Conservation (phyloP, 495 filamentous ascomycete genomes). For the Penicillium desertorum region DNA sequence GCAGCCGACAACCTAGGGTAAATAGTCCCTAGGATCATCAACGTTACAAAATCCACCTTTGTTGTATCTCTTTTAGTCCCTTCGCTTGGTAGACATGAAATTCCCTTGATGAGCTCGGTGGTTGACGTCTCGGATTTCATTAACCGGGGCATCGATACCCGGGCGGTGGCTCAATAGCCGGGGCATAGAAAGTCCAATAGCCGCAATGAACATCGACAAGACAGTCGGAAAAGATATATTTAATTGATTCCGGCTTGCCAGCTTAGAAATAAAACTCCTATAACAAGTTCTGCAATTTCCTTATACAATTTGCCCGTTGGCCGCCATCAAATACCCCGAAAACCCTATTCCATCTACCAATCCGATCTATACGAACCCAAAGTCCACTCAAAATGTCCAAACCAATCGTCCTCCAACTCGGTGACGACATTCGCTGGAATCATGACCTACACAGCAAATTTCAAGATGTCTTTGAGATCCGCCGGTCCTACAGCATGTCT, state of each 20-base stretch:
- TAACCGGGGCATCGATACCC: conserved; percentile 10
- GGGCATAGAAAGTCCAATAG: not conserved
- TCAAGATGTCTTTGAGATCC: conserved; percentile 50
- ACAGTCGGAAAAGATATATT: not conserved
- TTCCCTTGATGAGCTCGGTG: not conserved
- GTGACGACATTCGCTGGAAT: conserved; percentile 68
- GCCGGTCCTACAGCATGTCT: conserved; percentile 50
- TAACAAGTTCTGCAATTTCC: not conserved
- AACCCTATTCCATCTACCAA: not conserved
- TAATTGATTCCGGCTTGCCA: not conserved
- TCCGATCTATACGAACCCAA: not conserved
- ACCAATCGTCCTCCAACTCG: conserved; percentile 61
- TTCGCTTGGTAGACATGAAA: not conserved
- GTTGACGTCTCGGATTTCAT: conserved; percentile 9
- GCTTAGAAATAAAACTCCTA: not conserved
- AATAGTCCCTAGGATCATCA: no score
- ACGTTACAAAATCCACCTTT: not conserved
- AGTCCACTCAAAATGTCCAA: conserved; percentile 29
- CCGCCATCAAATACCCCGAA: not conserved
- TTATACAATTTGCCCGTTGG: not conserved
- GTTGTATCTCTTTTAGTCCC: not conserved
- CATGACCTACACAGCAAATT: conserved; percentile 57
- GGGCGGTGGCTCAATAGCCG: conserved; percentile 9
- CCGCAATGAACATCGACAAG: not conserved
- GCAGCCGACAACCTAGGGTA: no score